Evolutionary conservation across 1,284 basidiomycete species (phyloP).

Genomic region (Apiotrichum siamense): DNA sequence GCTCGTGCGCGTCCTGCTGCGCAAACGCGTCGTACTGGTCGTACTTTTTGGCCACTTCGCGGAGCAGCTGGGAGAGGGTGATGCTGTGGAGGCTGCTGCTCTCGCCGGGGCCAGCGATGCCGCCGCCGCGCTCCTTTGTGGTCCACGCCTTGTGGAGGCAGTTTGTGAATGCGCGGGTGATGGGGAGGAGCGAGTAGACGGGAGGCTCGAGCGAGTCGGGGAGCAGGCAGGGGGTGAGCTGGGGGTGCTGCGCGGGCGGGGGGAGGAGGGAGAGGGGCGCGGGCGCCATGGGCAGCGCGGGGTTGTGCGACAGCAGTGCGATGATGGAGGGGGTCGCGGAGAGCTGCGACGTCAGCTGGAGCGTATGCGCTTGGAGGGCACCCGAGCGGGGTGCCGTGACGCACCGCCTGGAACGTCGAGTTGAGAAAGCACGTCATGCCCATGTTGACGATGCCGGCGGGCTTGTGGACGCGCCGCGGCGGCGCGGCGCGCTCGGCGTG

Average conservation of each 20-base stretch:
- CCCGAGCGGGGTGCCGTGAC: no score
- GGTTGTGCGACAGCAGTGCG: constrained; percentile 26
- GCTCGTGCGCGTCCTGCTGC: constrained; percentile 93
- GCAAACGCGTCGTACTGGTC: constrained; percentile 76
- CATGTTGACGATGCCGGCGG: constrained; percentile 67
- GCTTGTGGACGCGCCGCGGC: constrained; percentile 22
- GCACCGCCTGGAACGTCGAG: constrained; percentile 66
- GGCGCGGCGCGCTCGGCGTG: not conserved
- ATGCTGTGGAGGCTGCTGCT: constrained; percentile 27
- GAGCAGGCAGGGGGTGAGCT: constrained; percentile 37
- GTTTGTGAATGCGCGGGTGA: constrained; percentile 40
- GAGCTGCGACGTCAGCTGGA: constrained; percentile 21
- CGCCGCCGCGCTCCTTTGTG: constrained; percentile 43
- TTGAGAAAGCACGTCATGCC: constrained; percentile 93
- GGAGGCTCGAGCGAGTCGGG: constrained; percentile 41
- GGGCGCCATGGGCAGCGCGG: constrained; percentile 21
- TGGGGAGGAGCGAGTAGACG: constrained; percentile 37
- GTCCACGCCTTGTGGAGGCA: constrained; percentile 40
- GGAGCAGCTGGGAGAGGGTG: constrained; percentile 55
- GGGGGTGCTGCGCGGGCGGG: constrained; percentile 19
- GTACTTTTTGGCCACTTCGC: constrained; percentile 71
- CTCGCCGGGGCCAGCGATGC: constrained; percentile 29
- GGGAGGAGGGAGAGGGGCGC: constrained; percentile 24
- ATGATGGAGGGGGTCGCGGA: constrained; percentile 35
- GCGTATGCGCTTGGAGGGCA: no score